Evolutionary conservation across 2,329 filamentous ascomycete species (phyloP), one percentile per base, ranked within the genome.

Genomic region (Verticillium nonalfalfae): DNA sequence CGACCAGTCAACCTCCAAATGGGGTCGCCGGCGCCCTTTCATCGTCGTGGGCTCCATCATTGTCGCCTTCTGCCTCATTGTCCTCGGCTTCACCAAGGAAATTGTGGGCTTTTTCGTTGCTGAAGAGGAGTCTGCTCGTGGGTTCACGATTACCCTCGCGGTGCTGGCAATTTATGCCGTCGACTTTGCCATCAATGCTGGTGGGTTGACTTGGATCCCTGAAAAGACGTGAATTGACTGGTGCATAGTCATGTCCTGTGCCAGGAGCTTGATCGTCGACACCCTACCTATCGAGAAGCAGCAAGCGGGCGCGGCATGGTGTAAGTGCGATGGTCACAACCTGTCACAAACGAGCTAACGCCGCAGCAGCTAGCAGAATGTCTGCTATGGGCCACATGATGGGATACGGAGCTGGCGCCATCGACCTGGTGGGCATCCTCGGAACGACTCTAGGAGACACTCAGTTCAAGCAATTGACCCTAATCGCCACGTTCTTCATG

Each of bases 181-280:
- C 57, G 95, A 98, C 75, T 99, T 99, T 76, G 90, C 95, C n/a
- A 96, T 99, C 77, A 99, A 98, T 76, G 90, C 90, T 66, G 88
- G 89, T 90, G 72, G 39, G 34, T 61, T 60, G 15, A 63, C n/a
- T 15, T 35, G 56, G 34, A 7, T 50, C n/a, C 3, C 10, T 15
- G 38, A 6, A 50, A 3, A 15, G 15, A 15, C 21, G 40, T 18
- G 40, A 10, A 50, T n/a, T 50, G 40, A 50, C 40, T 6, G 15
- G 15, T 3, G 10, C 36, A 57, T 64, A 89, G 94, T 97, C 61
- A 96, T 97, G 85, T 93, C 92, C 33, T 95, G 91, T 67, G 91
- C 91, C 70, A 87, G 93, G 70, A 96, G 93, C 74, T 80, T 99
- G 62, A 89, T 98, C 60, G 93, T 97, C 34, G 95, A 99, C 74